Evolutionary conservation across 2,329 filamentous ascomycete species (phyloP), one percentile per base, ranked within the genome.

Genomic region (Ascochyta rabiei): DNA sequence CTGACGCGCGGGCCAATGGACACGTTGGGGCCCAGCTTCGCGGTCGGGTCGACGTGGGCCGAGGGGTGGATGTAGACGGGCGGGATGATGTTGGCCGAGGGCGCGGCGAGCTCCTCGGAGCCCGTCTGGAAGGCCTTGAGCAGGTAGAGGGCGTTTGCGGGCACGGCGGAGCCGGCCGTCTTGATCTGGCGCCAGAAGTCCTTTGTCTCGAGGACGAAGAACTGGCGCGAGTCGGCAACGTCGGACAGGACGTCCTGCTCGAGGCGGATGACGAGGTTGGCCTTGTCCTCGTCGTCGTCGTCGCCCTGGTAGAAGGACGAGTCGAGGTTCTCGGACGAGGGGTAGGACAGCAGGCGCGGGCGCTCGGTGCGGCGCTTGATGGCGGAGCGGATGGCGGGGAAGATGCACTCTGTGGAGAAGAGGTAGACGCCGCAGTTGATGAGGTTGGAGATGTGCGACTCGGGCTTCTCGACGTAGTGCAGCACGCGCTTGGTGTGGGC

Each of bases 161-260:
- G 95, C 24, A 99, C 92, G 44, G 95, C 95, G 6, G 93, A 98
- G 56, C 95, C 95, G 56, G 95, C 95, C 1, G 95, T 97, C 85
- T 99, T 99, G 85, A 99, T 98, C 82, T 99, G 95, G 68, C 95
- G 91, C 95, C 95, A 99, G 78, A 99, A 99, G 76, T 98, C 95
- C 81, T 96, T 96, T 63, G 93, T 98, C 81, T 99, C 95, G 76
- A 96, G 90, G 28, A 98, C 95, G 78, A 92, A 98, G 82, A 99
- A 99, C 76, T 95, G 91, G 80, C 96, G 95, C 84, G 86, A 96
- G 78, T 98, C 95, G 58, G 95, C 93, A 70, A 98, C 87, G 71
- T 98, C 93, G 46, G 92, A 89, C 56, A 99, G 84, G 47, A 98
- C 96, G 74, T 99, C 95, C 80, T 98, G 95, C 80, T 99, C 95